phyloP scores from a whole-genome alignment of 768 basidiomycete species.

The Termitomyces sp. region DNA sequence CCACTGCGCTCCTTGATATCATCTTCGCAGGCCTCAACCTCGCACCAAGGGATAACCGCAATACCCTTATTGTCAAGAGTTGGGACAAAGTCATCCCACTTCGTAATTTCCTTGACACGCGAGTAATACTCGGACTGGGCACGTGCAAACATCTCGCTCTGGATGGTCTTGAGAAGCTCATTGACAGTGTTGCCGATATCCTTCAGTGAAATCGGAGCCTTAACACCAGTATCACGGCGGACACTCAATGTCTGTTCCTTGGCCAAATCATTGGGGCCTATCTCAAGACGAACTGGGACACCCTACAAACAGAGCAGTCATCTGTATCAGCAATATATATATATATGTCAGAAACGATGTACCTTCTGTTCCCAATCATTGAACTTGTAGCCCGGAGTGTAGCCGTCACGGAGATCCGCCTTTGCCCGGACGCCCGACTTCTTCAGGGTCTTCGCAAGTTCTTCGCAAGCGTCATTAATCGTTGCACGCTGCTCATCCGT shows the following conservation, averaged over 20 bases:
- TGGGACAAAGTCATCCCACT: conserved; percentile 93
- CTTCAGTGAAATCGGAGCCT: conserved; percentile 38
- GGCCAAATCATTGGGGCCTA: conserved; percentile 88
- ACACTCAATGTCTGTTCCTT: conserved; percentile 79
- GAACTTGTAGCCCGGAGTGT: conserved; percentile 99
- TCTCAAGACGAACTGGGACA: conserved; percentile 94
- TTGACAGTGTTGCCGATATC: conserved; percentile 44
- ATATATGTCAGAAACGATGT: not conserved
- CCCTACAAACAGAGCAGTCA: conserved; percentile 45
- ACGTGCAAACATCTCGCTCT: conserved; percentile 77
- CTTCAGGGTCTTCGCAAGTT: conserved; percentile 68
- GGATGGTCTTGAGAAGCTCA: conserved; percentile 76
- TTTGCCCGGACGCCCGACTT: conserved; percentile 75
- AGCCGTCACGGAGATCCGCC: conserved; percentile 90
- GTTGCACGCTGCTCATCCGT: conserved; percentile 57
- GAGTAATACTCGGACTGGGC: conserved; percentile 72
- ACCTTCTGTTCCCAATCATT: conserved; percentile 99
- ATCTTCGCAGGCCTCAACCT: conserved; percentile 88
- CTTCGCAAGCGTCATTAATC: conserved; percentile 75
- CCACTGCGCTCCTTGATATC: conserved; percentile 95
- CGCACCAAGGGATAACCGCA: conserved; percentile 94
- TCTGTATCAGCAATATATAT: not conserved
- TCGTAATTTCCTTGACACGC: conserved; percentile 64
- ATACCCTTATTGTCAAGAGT: conserved; percentile 84
- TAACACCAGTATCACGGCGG: conserved; percentile 60